Evolutionary conservation across 495 filamentous ascomycete genomes (phyloP).

Genomic region (Podospora appendiculata): DNA sequence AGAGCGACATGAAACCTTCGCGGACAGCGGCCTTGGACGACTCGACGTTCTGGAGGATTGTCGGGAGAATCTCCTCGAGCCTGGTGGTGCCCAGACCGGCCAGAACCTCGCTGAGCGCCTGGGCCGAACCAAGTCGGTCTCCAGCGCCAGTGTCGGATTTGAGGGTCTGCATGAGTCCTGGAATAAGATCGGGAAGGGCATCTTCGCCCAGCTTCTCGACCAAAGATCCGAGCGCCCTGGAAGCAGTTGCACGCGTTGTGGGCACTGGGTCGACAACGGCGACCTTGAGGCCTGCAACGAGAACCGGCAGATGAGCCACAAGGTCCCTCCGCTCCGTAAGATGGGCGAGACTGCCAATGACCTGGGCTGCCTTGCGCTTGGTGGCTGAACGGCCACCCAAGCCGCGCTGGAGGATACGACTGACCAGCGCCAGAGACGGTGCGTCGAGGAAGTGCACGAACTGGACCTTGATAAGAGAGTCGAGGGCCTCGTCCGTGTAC

Average conservation of each 20-base stretch:
- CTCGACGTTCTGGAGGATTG: constrained; percentile 90
- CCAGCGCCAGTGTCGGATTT: constrained; percentile 96
- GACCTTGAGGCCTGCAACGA: constrained; percentile 81
- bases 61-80: constrained; percentile 91
- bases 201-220: constrained; percentile 98
- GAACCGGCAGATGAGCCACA: constrained; percentile 79
- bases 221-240: constrained; percentile 88
- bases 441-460: constrained; percentile 97
- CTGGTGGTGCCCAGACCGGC: constrained; percentile 87
- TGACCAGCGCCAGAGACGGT: constrained; percentile 87
- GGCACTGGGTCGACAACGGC: constrained; percentile 94
- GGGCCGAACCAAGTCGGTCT: constrained; percentile 89
- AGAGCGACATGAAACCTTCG: constrained; percentile 98
- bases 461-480: constrained; percentile 87
- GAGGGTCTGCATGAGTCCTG: constrained; percentile 92
- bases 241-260: constrained; percentile 92
- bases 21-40: constrained; percentile 85
- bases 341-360: constrained; percentile 95
- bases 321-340: constrained; percentile 94
- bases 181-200: constrained; percentile 92
- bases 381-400: constrained; percentile 84
- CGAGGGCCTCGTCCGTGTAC: constrained; percentile 90
- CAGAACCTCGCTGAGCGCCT: constrained; percentile 93
- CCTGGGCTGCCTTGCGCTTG: constrained; percentile 91
- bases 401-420: constrained; percentile 89